These are phyloP conservation scores for Aspergillus mulundensis DNA, from an alignment of 495 filamentous ascomycete genomes.

Conservation along the genomic window DNA sequence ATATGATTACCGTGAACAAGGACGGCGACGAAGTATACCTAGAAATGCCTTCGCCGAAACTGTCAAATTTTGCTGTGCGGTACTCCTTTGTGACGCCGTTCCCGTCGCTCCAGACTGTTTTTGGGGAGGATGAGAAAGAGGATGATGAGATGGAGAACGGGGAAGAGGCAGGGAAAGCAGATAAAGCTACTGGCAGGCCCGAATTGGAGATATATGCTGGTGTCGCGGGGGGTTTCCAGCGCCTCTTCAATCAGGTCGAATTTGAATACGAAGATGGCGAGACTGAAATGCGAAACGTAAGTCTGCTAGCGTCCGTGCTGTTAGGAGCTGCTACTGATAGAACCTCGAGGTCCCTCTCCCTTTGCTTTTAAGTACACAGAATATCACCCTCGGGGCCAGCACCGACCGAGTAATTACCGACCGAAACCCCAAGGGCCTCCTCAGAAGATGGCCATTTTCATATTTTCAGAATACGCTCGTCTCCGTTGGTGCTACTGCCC, in stretches of 20 bases:
- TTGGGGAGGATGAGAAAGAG: constrained; percentile 17
- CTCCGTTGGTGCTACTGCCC: constrained; percentile 19
- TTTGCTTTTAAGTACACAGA: constrained; percentile 22
- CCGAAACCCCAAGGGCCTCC: constrained; percentile 26
- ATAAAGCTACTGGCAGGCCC: constrained; percentile 1
- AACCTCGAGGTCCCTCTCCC: constrained; percentile 27
- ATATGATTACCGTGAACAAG: constrained; percentile 31
- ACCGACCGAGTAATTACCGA: constrained; percentile 26
- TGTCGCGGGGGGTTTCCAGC: constrained; percentile 28
- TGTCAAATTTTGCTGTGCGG: constrained; percentile 25
- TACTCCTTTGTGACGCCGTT: constrained; percentile 37
- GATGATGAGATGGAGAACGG: constrained; percentile 16
- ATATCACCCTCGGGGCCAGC: constrained; percentile 32
- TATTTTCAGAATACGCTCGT: constrained; percentile 30
- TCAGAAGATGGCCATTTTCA: constrained; percentile 27
- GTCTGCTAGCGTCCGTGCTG: neutral
- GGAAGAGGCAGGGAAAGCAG: constrained; percentile 13
- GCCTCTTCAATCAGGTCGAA: constrained; percentile 17
- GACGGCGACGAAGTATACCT: constrained; percentile 29
- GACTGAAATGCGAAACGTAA: constrained; percentile 23
- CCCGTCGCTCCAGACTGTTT: constrained; percentile 21
- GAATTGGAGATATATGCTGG: constrained; percentile 32
- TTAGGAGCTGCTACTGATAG: constrained; percentile 5
- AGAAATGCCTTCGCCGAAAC: constrained; percentile 23
- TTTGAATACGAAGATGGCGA: constrained; percentile 27